A percentile compares a stretch with the other conserved stretches of the same genome.
Conservation (phyloP, 768 basidiomycete genomes). For the Artomyces pyxidatus region DNA sequence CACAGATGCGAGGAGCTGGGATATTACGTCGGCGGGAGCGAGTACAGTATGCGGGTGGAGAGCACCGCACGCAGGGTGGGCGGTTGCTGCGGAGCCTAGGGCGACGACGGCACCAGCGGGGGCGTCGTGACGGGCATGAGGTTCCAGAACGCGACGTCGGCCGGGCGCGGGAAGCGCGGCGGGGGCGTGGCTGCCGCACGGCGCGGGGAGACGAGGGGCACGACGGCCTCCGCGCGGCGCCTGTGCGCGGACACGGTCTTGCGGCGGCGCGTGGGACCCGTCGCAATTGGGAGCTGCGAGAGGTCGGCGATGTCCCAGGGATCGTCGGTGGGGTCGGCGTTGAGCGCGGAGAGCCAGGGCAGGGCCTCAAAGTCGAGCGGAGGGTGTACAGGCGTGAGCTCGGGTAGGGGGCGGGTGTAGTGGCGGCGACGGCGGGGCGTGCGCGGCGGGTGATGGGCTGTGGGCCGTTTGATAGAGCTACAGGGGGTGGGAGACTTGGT, state of each 20-base stretch:
- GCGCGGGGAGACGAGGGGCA: slow-evolving; percentile 1
- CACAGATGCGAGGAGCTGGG: too few relatives aligned
- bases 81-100: too few relatives aligned
- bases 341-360: slow-evolving; percentile 15
- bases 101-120: too few relatives aligned
- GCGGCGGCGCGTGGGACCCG: slow-evolving; percentile 16
- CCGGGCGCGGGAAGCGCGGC: slow-evolving; percentile 13
- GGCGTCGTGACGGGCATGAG: slow-evolving; percentile 17
- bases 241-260: slow-evolving; percentile 7
- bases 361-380: slow-evolving; percentile 15
- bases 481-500: slow-evolving; percentile 17
- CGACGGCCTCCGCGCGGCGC: slow-evolving; percentile 5
- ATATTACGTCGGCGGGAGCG: too few relatives aligned
- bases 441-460: slow-evolving; percentile 9
- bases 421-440: slow-evolving; percentile 16
- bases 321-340: slow-evolving; percentile 8
- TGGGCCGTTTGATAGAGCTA: slow-evolving; percentile 14
- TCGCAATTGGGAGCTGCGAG: slow-evolving; percentile 2
- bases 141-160: slow-evolving; percentile 13
- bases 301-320: slow-evolving; percentile 7
- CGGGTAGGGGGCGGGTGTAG: slow-evolving; percentile 4
- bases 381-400: slow-evolving; percentile 4
- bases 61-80: too few relatives aligned
- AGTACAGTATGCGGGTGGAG: too few relatives aligned
- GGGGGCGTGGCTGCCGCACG: slow-evolving; percentile 12